These are phyloP conservation scores for Mucor plumbeus DNA, from an alignment of 371 early-diverging fungal species.

Conservation along the genomic window DNA sequence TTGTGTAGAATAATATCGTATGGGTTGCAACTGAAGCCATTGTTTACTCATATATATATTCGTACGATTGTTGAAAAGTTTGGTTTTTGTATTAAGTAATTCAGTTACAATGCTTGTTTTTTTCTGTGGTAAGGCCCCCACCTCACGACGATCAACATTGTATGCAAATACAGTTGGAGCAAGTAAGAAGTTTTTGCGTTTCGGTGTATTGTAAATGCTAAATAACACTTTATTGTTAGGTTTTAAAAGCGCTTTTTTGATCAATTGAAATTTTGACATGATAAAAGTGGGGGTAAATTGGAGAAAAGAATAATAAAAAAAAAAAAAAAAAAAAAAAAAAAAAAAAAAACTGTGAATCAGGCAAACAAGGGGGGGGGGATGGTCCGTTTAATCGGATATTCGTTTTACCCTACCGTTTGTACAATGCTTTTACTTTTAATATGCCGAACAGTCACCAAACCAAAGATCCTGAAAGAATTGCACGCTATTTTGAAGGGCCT, in stretches of 20 bases:
- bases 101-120: not conserved
- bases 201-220: not conserved
- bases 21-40: not conserved
- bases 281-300: not conserved
- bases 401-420: not conserved
- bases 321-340: not conserved
- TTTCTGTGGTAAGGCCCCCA: not conserved
- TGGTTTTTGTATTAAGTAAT: not conserved
- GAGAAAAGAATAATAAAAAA: not conserved
- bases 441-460: not conserved
- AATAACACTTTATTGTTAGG: conserved; percentile 1
- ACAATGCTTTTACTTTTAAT: not conserved
- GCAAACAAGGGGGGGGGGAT: conserved; percentile 5
- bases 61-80: not conserved
- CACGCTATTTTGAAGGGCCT: too few species aligned
- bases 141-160: conserved; percentile 7
- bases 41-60: conserved; percentile 1
- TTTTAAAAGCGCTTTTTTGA: not conserved
- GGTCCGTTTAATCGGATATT: not conserved
- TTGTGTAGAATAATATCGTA: not conserved
- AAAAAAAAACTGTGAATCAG: not conserved
- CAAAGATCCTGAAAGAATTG: too few species aligned
- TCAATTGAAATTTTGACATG: conserved; percentile 8
- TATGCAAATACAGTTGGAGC: conserved; percentile 10
- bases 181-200: not conserved